Evolutionary conservation across 1,139 yeast genomes (phyloP), one percentile per base, ranked within the genome.

Genomic region (Candida sp.): DNA sequence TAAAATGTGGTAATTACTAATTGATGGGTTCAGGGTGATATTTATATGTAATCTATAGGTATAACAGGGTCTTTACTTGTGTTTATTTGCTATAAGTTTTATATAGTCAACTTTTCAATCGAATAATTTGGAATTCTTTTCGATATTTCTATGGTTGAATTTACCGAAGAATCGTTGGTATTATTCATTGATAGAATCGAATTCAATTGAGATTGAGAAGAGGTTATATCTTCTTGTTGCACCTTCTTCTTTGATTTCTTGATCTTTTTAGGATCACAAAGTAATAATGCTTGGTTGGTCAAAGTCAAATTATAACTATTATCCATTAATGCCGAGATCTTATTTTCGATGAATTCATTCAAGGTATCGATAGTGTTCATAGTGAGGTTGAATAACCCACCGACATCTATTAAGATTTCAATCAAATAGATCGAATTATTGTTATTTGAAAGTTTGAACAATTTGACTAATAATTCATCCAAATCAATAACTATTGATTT

Each of bases 381-480:
- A 42, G 76, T 74, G 80, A 87, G 82, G 33, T 82, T 77, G 55
- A 84, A 79, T 38, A 86, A 64, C 0, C 95, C 95, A 43, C 84
- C 86, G 5, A 87, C 82, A 59, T 86, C 95, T 44, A 87, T 74
- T 38, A 86, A 73, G 30, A 82, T 73, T 43, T 84, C 79, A 43
- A 85, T 65, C 22, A 86, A 63, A 44, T 72, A 75, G 77, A 83
- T 83, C 22, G 87, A 84, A 49, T 73, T 73, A 35, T 53, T 49
- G 36, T 41, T 41, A 34, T 47, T 41, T 40, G 65, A 58, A 38
- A 65, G 50, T 40, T 53, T 51, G 41, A 67, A 54, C 34, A 68
- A 58, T 25, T 58, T 60, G 42, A 53, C 58, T 44, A 70, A 60
- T 44, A 83, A 68, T 35, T 64, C 63, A 45, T 76, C 75, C 51